These are phyloP conservation scores for Suillus fuscotomentosus DNA, from an alignment of 768 basidiomycete species.

Conservation along the genomic window DNA sequence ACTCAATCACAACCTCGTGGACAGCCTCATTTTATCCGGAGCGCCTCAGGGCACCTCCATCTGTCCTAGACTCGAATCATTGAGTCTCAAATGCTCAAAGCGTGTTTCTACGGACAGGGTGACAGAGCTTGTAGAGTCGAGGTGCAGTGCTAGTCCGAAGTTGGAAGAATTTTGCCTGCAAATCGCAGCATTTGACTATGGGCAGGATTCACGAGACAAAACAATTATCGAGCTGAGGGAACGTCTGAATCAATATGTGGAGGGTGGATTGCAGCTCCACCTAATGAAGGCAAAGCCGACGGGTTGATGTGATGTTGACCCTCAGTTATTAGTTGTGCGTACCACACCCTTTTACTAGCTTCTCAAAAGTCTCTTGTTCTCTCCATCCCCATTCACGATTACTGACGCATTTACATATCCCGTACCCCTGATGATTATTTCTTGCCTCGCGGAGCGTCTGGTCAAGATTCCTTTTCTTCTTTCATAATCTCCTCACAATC, in stretches of 20 bases:
- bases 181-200: constrained; percentile 28
- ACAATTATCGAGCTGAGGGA: constrained; percentile 20
- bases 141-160: constrained; percentile 9
- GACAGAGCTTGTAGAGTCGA: constrained; percentile 24
- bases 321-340: not conserved
- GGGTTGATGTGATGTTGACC: constrained; percentile 9
- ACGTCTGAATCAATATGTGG: constrained; percentile 17
- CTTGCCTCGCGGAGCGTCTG: not conserved
- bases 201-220: constrained; percentile 25
- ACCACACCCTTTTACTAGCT: not conserved
- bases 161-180: constrained; percentile 23
- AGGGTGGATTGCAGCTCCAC: constrained; percentile 21
- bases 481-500: not conserved
- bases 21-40: constrained; percentile 16
- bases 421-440: not conserved
- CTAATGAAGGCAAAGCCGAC: constrained; percentile 20
- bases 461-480: not conserved
- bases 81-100: constrained; percentile 26
- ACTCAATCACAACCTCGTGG: constrained; percentile 30
- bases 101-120: constrained; percentile 22
- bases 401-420: not conserved
- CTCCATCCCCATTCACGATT: not conserved
- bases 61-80: constrained; percentile 24
- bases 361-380: not conserved
- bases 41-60: not conserved